Base-by-base conservation (phyloP, 2,329 filamentous ascomycete species). In the Verruconis gallopava region DNA sequence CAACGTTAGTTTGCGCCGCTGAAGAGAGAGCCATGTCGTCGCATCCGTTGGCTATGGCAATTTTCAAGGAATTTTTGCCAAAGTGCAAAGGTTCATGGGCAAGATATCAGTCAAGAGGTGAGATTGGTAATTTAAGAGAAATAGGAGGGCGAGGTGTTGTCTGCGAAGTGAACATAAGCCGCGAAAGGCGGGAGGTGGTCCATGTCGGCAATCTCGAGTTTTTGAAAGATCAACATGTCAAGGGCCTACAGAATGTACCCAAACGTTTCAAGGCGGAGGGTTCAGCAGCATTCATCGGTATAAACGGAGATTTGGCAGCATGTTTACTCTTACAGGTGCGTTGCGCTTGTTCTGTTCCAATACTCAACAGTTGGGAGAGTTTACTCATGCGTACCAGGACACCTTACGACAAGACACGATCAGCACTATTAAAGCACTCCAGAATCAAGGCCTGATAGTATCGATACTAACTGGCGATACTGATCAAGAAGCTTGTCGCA, bases 361-460 rank as follows among this genome's bases (percentile, higher is more conserved):
- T 36, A 11, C 15, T 36, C 6, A 9, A 17, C 33, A 11, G 33
- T 30, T 13, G 18, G 15, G 6, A 6, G 6, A 6, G 11, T 36
- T 17, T 11, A 36, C 11, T 36, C 13, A 36, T 15, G 15, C 9
- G 11, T 36, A 36, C 13, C 33, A 36, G 13, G 33, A 6, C 11
- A 36, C n/a, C n/a, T n/a, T n/a, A 36, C 18, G 33, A 36, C 18
- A 36, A 17, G 33, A 36, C 14, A 36, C 13, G 33, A 9, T 36
- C 33, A 11, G 33, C 33, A 17, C 13, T 9, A 17, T 13, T 13
- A 17, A 11, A 36, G 11, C 33, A 36, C 18, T 9, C 14, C 11
- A 13, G 9, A 36, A 13, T 36, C 33, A 17, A 36, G 14, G 14
- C 11, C 33, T 36, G 9, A 15, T 11, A 17, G 14, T 17, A 15